phyloP scores from a whole-genome alignment of 2,329 filamentous ascomycete species.

The Penicillium glabrum region DNA sequence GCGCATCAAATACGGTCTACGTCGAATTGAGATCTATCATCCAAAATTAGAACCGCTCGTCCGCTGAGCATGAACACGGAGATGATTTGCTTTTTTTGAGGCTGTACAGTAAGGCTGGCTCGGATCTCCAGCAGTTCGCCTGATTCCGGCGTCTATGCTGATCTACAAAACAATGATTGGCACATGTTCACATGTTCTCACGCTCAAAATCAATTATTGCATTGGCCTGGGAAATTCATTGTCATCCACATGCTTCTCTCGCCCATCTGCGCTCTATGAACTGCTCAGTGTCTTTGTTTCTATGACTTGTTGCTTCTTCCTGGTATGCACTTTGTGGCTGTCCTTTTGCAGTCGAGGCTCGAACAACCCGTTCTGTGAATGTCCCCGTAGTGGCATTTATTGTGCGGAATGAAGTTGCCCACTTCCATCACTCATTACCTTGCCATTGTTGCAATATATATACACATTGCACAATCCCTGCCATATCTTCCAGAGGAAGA shows the following conservation, averaged over 20 bases:
- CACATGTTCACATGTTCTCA: background rate
- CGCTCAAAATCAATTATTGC: background rate
- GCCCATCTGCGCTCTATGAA: background rate
- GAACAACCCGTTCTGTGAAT: background rate
- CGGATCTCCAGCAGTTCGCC: background rate
- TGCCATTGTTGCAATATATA: background rate
- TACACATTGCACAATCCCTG: background rate
- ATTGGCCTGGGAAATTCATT: background rate
- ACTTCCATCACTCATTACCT: background rate
- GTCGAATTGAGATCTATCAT: background rate
- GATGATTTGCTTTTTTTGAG: background rate
- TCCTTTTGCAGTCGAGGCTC: background rate
- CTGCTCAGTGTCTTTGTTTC: background rate
- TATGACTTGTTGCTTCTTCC: background rate
- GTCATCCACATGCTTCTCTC: background rate
- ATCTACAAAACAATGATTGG: background rate
- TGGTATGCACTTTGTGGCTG: background rate
- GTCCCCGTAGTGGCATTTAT: background rate
- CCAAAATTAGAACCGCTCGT: background rate
- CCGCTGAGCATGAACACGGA: background rate
- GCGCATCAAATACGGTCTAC: background rate
- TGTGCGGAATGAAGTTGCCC: background rate
- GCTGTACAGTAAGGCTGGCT: background rate
- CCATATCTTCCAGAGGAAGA: background rate
- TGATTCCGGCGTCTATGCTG: background rate